Evolutionary conservation across 2,329 filamentous ascomycete genomes (phyloP), one percentile per base, ranked within the genome.

Genomic region (Trichoderma hamatum): DNA sequence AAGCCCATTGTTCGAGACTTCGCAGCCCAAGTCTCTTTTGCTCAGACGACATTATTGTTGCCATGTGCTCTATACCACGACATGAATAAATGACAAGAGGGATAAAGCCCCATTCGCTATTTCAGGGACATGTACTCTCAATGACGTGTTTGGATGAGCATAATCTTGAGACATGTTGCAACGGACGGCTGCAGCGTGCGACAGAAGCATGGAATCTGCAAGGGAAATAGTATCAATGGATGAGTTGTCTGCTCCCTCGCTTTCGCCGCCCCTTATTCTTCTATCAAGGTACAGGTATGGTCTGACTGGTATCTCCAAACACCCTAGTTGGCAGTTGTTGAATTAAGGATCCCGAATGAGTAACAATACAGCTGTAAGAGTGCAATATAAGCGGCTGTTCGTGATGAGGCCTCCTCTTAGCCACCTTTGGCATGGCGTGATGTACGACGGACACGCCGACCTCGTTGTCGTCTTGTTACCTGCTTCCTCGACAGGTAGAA

Each of bases 81-180:
- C 26, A 7, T 46, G 14, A 9, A 19, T 46, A 36, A 26, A 56
- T 28, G 26, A 26, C 10, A 11, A 55, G 1, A 6, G 16, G 58
- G 21, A 59, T 14, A n/a, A 43, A 34, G 39, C 36, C 9, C 43
- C 34, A 36, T 36, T 51, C 36, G 64, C 58, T 67, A 67, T 54
- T 43, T 36, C 16, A 59, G 52, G 34, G 28, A 19, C 28, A 49
- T 21, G 36, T 51, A 51, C 64, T 28, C 13, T 51, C 64, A 32
- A 55, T 67, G 52, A 59, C 54, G 52, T 55, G 52, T 67, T 59
- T 24, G 14, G 39, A 5, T 56, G 43, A 59, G 64, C 64, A 67
- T 59, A 59, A 67, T 67, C 54, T 67, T 67, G 64, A 67, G 64
- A 59, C 64, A 67, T 67, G 54, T 54, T 67, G 64, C 64, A 59